Evolutionary conservation across 73 alveolate genomes (phyloP).

Genomic region (Uronychia setigera): DNA sequence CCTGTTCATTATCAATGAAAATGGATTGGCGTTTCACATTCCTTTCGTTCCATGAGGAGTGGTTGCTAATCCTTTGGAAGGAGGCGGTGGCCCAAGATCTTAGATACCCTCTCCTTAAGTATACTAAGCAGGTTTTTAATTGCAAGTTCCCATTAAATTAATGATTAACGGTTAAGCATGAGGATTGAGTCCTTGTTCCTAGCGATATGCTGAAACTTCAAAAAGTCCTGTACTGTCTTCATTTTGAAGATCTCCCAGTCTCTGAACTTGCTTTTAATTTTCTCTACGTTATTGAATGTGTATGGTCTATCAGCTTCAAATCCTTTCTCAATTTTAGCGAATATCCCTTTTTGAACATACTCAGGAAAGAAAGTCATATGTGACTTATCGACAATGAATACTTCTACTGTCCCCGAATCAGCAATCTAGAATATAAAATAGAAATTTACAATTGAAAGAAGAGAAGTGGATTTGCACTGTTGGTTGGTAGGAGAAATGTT

Average conservation of each 20-base stretch:
- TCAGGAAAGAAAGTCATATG: slow-evolving; percentile 42
- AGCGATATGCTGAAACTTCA: slow-evolving; percentile 21
- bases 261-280: slow-evolving; percentile 41
- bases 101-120: too few species aligned
- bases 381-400: slow-evolving; percentile 18
- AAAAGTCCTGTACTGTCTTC: slow-evolving; percentile 34
- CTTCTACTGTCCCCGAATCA: slow-evolving; percentile 44
- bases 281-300: slow-evolving; percentile 10
- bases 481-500: not conserved
- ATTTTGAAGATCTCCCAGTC: slow-evolving; percentile 56
- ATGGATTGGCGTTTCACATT: too few species aligned
- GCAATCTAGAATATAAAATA: slow-evolving; percentile 37
- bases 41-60: too few species aligned
- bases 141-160: too few species aligned
- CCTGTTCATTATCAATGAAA: too few species aligned
- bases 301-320: slow-evolving; percentile 53
- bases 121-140: too few species aligned
- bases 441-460: slow-evolving; percentile 8
- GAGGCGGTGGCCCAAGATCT: too few species aligned
- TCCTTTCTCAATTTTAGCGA: slow-evolving; percentile 13
- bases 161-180: slow-evolving; percentile 31
- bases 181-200: slow-evolving; percentile 8
- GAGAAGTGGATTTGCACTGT: not conserved
- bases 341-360: slow-evolving; percentile 27
- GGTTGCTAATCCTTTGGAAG: too few species aligned